These are phyloP conservation scores for Plasmodiophora brassicae DNA, from an alignment of 208 protist species.

Conservation along the genomic window DNA sequence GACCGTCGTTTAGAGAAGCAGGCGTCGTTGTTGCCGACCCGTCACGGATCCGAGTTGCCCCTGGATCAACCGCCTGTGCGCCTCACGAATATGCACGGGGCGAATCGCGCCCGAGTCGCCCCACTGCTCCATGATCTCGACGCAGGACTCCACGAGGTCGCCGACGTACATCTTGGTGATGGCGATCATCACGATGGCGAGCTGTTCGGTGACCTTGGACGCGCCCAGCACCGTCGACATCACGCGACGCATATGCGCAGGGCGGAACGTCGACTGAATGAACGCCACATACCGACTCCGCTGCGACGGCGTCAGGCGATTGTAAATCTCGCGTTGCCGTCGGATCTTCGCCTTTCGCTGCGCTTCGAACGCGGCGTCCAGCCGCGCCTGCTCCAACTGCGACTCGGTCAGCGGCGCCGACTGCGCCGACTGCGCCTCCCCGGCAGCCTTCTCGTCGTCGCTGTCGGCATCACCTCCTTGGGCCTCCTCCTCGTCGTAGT, in stretches of 20 bases:
- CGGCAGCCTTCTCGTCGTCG: neutral
- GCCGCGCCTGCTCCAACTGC: neutral
- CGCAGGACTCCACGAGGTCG: neutral
- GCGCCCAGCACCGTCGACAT: neutral
- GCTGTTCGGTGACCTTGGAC: neutral
- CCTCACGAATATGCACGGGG: neutral
- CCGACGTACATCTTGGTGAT: slow-evolving; percentile 26
- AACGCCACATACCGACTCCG: neutral
- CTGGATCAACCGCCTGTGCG: neutral
- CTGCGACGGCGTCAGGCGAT: neutral
- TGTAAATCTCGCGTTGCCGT: neutral
- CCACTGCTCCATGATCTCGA: slow-evolving; percentile 2
- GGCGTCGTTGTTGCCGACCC: no score
- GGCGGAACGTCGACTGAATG: neutral
- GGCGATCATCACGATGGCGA: slow-evolving; percentile 3
- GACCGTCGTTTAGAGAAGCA: no score
- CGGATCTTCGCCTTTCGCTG: neutral
- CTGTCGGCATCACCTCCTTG: neutral
- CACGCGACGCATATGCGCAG: neutral
- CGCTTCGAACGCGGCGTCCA: neutral
- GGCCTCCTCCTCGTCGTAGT: neutral
- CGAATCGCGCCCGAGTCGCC: neutral
- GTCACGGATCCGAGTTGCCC: no score
- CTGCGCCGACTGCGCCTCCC: neutral
- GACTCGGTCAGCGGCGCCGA: neutral